Evolutionary conservation across 2,329 filamentous ascomycete species (phyloP), one percentile per base, ranked within the genome.

Genomic region (Amphichorda felina): DNA sequence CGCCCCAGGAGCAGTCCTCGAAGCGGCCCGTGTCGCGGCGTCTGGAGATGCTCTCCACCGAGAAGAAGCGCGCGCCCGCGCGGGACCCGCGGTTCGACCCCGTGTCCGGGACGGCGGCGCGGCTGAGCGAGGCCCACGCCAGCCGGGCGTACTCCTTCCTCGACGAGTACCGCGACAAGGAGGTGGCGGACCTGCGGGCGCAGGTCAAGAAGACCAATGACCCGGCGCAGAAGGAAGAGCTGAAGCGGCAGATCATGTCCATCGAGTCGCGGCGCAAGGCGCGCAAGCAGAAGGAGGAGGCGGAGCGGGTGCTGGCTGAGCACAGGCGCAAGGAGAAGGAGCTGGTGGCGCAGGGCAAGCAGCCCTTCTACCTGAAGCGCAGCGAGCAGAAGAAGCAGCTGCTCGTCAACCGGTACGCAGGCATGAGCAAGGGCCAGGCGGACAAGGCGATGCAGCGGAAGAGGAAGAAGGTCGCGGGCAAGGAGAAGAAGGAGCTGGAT

Each of bases 71-170:
- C 54, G 6, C 60, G 67, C 11, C 68, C 71, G 46, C 67, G 15
- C 80, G 89, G 37, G 91, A 98, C 57, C 91, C 91, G 14, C 81
- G 91, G 34, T 98, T 98, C 62, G 85, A 91, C 42, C 70, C 79
- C 1, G 54, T 79, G 10, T 56, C 68, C 27, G 45, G 59, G 43
- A 51, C 54, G 28, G 51, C 24, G 8, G n/a, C 7, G 18, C 35
- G 48, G 38, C 55, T 65, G 16, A 74, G 83, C 51, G 72, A 71
- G 51, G 59, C 61, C 34, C 72, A 71, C 43, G 58, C 79, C 24
- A 72, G 71, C 40, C 78, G 75, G 45, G 83, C 86, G 24, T 98
- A 98, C 60, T 69, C 77, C 3, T 98, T 98, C 62, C 63, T 98
- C 35, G 76, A 88, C 47, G 80, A 85, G 41, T 96, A 96, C 61